Base-by-base conservation (phyloP, 495 filamentous ascomycete genomes). In the Neurospora sp. region DNA sequence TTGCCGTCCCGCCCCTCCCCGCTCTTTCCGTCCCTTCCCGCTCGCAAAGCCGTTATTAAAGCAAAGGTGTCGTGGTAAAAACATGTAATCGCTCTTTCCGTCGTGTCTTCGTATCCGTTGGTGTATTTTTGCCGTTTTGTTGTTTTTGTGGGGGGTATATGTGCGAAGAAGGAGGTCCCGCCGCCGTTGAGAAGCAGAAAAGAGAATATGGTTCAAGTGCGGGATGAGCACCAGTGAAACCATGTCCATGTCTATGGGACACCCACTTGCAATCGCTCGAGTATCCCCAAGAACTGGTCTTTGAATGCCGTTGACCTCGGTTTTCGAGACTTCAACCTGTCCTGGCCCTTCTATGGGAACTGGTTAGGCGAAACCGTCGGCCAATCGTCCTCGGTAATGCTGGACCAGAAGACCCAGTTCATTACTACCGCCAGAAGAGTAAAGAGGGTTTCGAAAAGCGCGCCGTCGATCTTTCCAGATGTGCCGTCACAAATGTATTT, bases 341-440 rank as follows among this genome's bases (percentile, higher is more conserved):
- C 27, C 44, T 18, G 31, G 42, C 22, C 35, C n/a, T 70, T 72
- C 71, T 72, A 80, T 53, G 80, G 78, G 73, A 81, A 82, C 12
- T 76, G 72, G 47, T 72, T 72, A 44, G 35, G 38, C 41, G 53
- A 27, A 14, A 85, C 82, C 12, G 90, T 89, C 1, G 96, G 94
- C 96, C 96, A 99, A 83, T 98, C 95, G 78, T 99, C 96, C 83
- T 99, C 96, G 5, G 96, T 99, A 77, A 99, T 99, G 84, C 93
- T 97, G 47, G 93, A 95, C 96, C 96, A 98, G 86, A 99, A 99
- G 74, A 92, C 78, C 95, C 95, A 99, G 69, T 97, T 78, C 81
- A 87, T 88, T 16, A 91, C 86, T 8, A 98, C 94, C 3, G 94
- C 85, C 16, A 93, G 81, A 0, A 98, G 83, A 0, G 93, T 98